A percentile compares a stretch with the other conserved stretches of the same genome.
phyloP scores from a whole-genome alignment of 2,329 filamentous ascomycete genomes.

The Onygenales sp. region DNA sequence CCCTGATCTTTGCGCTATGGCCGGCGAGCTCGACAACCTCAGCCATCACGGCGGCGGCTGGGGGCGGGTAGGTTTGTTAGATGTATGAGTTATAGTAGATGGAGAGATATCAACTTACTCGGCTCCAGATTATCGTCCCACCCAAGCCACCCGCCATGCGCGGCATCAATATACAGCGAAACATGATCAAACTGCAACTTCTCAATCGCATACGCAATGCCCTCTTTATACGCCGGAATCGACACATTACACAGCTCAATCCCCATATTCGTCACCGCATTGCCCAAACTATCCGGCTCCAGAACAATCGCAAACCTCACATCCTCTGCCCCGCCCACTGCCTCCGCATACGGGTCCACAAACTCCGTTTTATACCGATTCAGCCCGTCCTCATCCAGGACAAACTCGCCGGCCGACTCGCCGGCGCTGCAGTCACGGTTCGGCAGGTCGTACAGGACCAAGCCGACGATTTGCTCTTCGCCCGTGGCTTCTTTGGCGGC shows the following conservation, averaged over 20 bases:
- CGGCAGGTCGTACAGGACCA: slow-evolving; percentile 39
- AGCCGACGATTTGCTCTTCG: slow-evolving; percentile 32
- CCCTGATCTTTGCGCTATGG: slow-evolving; percentile 21
- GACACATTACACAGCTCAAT: slow-evolving; percentile 31
- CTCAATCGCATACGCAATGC: slow-evolving; percentile 34
- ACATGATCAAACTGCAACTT: slow-evolving; percentile 31
- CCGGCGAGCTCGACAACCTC: slow-evolving; percentile 29
- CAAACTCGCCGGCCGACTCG: slow-evolving; percentile 35
- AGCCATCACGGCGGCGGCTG: slow-evolving; percentile 33
- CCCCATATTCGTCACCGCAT: slow-evolving; percentile 33
- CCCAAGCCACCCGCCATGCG: slow-evolving; percentile 37
- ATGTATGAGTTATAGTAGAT: background rate
- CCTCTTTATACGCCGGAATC: slow-evolving; percentile 30
- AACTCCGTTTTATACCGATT: slow-evolving; percentile 30
- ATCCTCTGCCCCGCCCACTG: slow-evolving; percentile 28
- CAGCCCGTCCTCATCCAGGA: slow-evolving; percentile 26
- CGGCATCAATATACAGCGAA: slow-evolving; percentile 34
- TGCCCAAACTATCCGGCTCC: slow-evolving; percentile 38
- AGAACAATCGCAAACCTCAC: slow-evolving; percentile 36
- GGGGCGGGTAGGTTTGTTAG: too few relatives aligned
- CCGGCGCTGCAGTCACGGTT: slow-evolving; percentile 39
- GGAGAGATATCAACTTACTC: slow-evolving; percentile 14
- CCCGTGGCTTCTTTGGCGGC: slow-evolving; percentile 24
- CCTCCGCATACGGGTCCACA: slow-evolving; percentile 31
- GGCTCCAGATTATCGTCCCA: slow-evolving; percentile 33